A percentile compares a stretch with the other conserved stretches of the same genome.
phyloP scores from a whole-genome alignment of 805 yeast genomes.

The Wickerhamomyces bisporus region DNA sequence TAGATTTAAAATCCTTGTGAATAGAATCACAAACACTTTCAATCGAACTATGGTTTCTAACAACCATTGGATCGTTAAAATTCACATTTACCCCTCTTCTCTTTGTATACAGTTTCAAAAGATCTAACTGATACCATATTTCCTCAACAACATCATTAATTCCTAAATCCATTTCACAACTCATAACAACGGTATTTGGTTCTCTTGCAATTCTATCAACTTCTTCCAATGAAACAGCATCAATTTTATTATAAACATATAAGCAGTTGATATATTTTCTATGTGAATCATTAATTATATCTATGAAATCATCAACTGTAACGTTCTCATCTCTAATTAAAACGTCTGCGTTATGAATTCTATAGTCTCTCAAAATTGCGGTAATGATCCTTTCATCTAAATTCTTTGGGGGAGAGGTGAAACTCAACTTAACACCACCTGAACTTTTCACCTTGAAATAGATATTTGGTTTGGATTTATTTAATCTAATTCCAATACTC shows the following conservation, averaged over 20 bases:
- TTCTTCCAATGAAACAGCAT: slow-evolving; percentile 92
- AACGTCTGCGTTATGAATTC: slow-evolving; percentile 91
- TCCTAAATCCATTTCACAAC: slow-evolving; percentile 86
- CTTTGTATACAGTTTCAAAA: slow-evolving; percentile 82
- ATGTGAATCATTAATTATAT: slow-evolving; percentile 81
- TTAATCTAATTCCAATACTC: slow-evolving; percentile 87
- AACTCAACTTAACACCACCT: slow-evolving; percentile 86
- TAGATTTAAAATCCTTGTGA: slow-evolving; percentile 87
- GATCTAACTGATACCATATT: slow-evolving; percentile 83
- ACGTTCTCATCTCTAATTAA: slow-evolving; percentile 82
- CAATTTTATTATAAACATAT: slow-evolving; percentile 92
- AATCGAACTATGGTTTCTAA: slow-evolving; percentile 70
- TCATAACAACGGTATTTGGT: slow-evolving; percentile 91
- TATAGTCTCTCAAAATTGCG: slow-evolving; percentile 77
- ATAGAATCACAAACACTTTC: slow-evolving; percentile 88
- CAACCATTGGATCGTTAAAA: slow-evolving; percentile 87
- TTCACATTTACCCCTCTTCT: slow-evolving; percentile 79
- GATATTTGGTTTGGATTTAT: slow-evolving; percentile 74
- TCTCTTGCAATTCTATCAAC: slow-evolving; percentile 87
- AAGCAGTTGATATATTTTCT: slow-evolving; percentile 86
- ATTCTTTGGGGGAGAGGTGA: slow-evolving; percentile 75
- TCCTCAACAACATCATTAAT: slow-evolving; percentile 84
- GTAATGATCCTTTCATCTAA: slow-evolving; percentile 76
- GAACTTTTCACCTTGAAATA: slow-evolving; percentile 73
- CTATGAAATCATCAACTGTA: slow-evolving; percentile 91